Percentiles rank a stretch among this genome's conserved stretches.
These are phyloP conservation scores for Vickermania spadyakhi DNA, from an alignment of 208 protist species.

Conservation along the genomic window DNA sequence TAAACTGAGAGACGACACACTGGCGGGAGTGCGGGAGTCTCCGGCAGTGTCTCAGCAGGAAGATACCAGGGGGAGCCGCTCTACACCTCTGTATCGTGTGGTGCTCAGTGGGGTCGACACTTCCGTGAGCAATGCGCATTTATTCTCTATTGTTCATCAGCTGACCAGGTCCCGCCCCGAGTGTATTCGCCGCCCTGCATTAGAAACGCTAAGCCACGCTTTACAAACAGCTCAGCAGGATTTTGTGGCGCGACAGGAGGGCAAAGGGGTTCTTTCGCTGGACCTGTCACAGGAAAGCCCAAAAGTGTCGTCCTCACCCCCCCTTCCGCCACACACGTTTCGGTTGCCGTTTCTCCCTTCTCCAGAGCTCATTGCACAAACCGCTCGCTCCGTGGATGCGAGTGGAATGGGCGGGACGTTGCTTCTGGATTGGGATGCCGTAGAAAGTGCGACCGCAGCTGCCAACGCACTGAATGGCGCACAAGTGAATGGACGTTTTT, in stretches of 20 bases:
- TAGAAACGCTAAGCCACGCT: conserved; percentile 11
- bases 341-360: not conserved
- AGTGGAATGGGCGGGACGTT: conserved; percentile 54
- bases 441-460: conserved; percentile 19
- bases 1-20: no score
- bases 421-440: conserved; percentile 36
- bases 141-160: conserved; percentile 45
- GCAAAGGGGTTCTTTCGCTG: not conserved
- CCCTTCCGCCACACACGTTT: no score
- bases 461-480: conserved; percentile 47
- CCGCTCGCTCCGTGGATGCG: conserved; percentile 31
- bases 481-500: conserved; percentile 52
- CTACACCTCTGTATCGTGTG: no score
- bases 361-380: not conserved
- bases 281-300: no score
- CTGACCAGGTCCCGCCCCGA: conserved; percentile 27
- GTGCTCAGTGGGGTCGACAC: conserved; percentile 63
- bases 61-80: no score
- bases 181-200: conserved; percentile 45
- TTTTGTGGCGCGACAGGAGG: not conserved
- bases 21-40: no score
- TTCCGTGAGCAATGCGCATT: conserved; percentile 28
- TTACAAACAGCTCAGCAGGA: not conserved
- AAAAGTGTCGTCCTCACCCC: no score
- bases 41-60: no score